Evolutionary conservation across 352 stramenopile species (phyloP).

Genomic region (Globisporangium carolinianum): DNA sequence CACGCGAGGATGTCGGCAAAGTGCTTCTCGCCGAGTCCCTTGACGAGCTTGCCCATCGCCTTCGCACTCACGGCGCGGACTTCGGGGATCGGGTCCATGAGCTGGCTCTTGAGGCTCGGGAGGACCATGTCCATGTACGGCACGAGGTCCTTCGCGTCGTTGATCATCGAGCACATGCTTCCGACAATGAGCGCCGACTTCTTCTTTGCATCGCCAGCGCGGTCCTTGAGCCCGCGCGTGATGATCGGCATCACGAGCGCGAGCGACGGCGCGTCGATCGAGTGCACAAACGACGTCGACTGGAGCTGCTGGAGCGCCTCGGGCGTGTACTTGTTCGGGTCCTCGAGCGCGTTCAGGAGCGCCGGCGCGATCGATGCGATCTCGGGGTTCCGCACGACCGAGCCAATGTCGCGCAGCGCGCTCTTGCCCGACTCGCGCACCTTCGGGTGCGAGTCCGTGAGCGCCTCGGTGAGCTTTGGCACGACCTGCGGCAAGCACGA

Average conservation of each 20-base stretch:
- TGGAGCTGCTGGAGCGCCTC: constrained; percentile 96
- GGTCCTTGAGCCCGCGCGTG: constrained; percentile 96
- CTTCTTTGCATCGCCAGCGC: constrained; percentile 96
- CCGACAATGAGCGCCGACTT: constrained; percentile 98
- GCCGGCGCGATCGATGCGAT: constrained; percentile 93
- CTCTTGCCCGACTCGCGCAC: constrained; percentile 95
- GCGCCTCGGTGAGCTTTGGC: constrained; percentile 95
- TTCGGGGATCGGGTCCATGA: constrained; percentile 92
- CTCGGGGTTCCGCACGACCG: constrained; percentile 98
- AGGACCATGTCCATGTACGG: constrained; percentile 98
- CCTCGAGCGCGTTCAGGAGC: constrained; percentile 94
- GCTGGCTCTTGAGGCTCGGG: constrained; percentile 92
- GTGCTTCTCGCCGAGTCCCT: constrained; percentile 93
- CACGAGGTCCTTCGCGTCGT: constrained; percentile 95
- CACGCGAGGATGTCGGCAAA: constrained; percentile 96
- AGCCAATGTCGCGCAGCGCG: constrained; percentile 95
- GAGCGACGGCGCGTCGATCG: constrained; percentile 98
- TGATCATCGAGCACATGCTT: constrained; percentile 99
- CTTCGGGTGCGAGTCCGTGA: constrained; percentile 98
- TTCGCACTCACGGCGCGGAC: constrained; percentile 94
- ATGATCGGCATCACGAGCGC: constrained; percentile 99
- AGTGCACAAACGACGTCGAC: constrained; percentile 98
- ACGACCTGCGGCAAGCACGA: constrained; percentile 98
- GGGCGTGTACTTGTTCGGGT: constrained; percentile 89
- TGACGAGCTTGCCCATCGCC: constrained; percentile 92